phyloP scores from a whole-genome alignment of 495 filamentous ascomycete genomes.

The Cercophora sp. region DNA sequence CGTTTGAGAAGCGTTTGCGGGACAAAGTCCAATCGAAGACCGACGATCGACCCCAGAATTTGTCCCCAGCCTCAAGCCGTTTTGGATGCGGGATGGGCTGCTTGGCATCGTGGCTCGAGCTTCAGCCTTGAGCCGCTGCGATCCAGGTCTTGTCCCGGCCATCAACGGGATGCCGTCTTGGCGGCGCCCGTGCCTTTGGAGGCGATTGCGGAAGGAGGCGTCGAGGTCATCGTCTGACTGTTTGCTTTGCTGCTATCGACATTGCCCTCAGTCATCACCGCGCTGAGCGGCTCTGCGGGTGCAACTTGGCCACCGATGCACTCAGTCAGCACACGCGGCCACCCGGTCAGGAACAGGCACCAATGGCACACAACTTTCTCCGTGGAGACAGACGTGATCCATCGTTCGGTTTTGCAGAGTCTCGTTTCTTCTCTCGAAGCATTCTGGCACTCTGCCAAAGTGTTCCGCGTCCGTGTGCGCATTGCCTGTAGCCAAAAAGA shows the following conservation, averaged over 20 bases:
- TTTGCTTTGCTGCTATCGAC: too few relatives aligned
- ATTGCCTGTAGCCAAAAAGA: background rate
- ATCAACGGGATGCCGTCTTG: constrained; percentile 1
- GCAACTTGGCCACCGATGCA: too few relatives aligned
- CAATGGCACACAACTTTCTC: too few relatives aligned
- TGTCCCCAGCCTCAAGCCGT: background rate
- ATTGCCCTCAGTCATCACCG: background rate
- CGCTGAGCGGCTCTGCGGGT: background rate
- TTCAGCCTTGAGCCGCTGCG: background rate
- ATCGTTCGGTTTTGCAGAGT: too few relatives aligned
- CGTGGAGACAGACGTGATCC: too few relatives aligned
- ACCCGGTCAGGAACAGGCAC: too few relatives aligned
- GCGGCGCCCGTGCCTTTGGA: too few relatives aligned
- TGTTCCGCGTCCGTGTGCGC: background rate
- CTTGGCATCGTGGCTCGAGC: constrained; percentile 8
- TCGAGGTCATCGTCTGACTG: too few relatives aligned
- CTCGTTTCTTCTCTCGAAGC: too few relatives aligned
- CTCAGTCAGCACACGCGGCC: too few relatives aligned
- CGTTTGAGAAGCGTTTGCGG: constrained; percentile 15
- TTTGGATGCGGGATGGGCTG: background rate
- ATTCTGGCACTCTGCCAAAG: too few relatives aligned
- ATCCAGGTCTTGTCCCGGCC: background rate
- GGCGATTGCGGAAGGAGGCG: too few relatives aligned
- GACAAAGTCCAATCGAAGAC: background rate
- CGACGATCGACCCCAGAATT: background rate